Base-by-base conservation (phyloP, 306 rosid genomes). In the Prunus mongolica region DNA sequence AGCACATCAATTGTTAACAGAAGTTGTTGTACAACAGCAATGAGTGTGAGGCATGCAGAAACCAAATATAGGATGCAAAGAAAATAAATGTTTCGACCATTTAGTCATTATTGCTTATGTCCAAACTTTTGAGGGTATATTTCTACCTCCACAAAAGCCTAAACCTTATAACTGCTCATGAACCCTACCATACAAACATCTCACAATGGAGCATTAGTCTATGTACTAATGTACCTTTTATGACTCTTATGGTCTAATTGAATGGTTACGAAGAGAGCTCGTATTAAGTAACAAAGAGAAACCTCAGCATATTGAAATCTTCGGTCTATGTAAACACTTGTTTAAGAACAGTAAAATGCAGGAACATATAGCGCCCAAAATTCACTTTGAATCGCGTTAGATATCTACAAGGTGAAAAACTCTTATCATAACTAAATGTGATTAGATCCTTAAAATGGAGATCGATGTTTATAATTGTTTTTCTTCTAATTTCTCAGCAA, bases 1-100 rank as follows among this genome's bases (percentile, higher is more conserved):
- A 66, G 72, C 70, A 67, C 28, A 75, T 76, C 71, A 78, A 72
- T 67, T 55, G 44, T 47, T 14, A 12, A 32, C 41, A 54, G 6
- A 74, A 71, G 62, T 70, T 55, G 8, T 27, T 14, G 28, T 62
- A 76, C 3, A 63, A 57, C 41, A 65, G 63, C 12, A 65, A 76
- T 69, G 69, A 12, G 49, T 28, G 75, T 30, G 50, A 46, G 74
- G 57, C 41, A 45, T 57, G 54, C 65, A 12, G 44, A 18, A 50
- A 69, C 57, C 44, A 34, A 34, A 34, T 1, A 34, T 1, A 34
- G 44, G 9, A 34, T 6, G 44, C 44, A 34, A 34, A 34, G 44
- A 34, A 34, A 34, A 34, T 18, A 55, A 51, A 10, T 5, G 44
- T 22, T 38, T 49, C 25, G 14, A 51, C 32, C 45, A 34, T n/a